These are phyloP conservation scores for Eremothecium coryli DNA, from an alignment of 1,139 yeast species.

Conservation along the genomic window DNA sequence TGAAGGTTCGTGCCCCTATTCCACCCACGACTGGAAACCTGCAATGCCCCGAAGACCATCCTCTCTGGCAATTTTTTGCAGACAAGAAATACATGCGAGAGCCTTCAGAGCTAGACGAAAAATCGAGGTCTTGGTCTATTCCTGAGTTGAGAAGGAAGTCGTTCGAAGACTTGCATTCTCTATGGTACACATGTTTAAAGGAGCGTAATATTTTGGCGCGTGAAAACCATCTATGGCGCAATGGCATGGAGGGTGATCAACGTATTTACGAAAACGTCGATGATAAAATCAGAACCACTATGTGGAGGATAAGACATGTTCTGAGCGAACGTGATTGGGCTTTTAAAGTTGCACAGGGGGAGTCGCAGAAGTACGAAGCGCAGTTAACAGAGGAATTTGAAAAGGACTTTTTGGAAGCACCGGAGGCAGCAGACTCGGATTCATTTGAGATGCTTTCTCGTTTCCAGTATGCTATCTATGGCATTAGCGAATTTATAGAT, in stretches of 20 bases:
- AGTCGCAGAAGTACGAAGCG: constrained; percentile 37
- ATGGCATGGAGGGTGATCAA: constrained; percentile 34
- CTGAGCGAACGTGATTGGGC: constrained; percentile 78
- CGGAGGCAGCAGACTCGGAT: constrained; percentile 47
- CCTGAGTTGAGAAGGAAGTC: constrained; percentile 85
- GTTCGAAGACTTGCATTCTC: constrained; percentile 80
- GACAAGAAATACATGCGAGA: constrained; percentile 52
- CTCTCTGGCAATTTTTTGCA: constrained; percentile 88
- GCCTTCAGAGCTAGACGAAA: constrained; percentile 45
- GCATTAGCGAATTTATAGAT: constrained; percentile 50
- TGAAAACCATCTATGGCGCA: constrained; percentile 48
- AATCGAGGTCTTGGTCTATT: constrained; percentile 77
- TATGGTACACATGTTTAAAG: constrained; percentile 81
- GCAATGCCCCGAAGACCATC: constrained; percentile 74
- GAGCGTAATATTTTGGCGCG: constrained; percentile 75
- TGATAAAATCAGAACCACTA: constrained; percentile 43
- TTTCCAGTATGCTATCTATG: constrained; percentile 72
- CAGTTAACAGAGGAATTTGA: constrained; percentile 50
- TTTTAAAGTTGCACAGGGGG: constrained; percentile 50
- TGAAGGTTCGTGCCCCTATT: constrained; percentile 71
- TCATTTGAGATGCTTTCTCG: constrained; percentile 65
- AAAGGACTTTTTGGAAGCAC: constrained; percentile 48
- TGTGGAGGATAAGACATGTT: constrained; percentile 78
- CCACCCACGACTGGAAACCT: constrained; percentile 71
- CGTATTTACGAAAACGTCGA: constrained; percentile 34